Evolutionary conservation across 352 stramenopile species (phyloP).

Genomic region (Phytophthora foliorum): DNA sequence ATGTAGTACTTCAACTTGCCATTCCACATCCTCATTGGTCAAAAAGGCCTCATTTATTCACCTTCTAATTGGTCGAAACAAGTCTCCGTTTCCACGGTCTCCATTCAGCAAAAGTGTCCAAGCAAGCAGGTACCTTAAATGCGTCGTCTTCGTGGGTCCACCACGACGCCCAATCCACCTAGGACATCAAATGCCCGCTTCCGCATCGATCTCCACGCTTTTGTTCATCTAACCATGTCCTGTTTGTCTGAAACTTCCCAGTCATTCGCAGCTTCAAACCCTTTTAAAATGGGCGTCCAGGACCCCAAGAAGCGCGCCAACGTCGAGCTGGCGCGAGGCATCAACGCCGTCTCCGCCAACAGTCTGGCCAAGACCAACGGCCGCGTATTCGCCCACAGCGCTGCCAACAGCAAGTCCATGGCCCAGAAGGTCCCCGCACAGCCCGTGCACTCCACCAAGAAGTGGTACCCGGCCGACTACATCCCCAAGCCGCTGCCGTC

Average conservation of each 20-base stretch:
- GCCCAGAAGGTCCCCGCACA: conserved; percentile 40
- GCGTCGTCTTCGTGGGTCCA: background rate
- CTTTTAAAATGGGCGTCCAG: conserved; percentile 29
- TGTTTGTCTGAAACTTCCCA: background rate
- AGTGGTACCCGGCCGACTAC: conserved; percentile 83
- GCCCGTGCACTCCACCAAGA: conserved; percentile 47
- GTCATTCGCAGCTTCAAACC: background rate
- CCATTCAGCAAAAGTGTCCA: conserved; percentile 15
- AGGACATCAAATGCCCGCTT: background rate
- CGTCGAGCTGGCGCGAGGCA: conserved; percentile 76
- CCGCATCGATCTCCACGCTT: background rate
- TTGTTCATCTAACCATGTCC: conserved; percentile 2
- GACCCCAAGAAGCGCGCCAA: conserved; percentile 61
- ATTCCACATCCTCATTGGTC: conserved; percentile 7
- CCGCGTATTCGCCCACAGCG: conserved; percentile 69
- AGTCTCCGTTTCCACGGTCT: conserved; percentile 7
- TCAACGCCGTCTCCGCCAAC: conserved; percentile 84
- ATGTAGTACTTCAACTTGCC: conserved; percentile 25
- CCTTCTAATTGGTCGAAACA: conserved; percentile 25
- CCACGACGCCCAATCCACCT: background rate
- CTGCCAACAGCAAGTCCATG: conserved; percentile 66
- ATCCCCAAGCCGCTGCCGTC: conserved; percentile 71
- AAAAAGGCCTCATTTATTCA: background rate
- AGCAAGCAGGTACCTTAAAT: conserved; percentile 12
- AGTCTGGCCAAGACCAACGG: conserved; percentile 68